Evolutionary conservation across 352 stramenopile genomes (phyloP), one percentile per base, ranked within the genome.

Genomic region (Phytophthora cryptogea): DNA sequence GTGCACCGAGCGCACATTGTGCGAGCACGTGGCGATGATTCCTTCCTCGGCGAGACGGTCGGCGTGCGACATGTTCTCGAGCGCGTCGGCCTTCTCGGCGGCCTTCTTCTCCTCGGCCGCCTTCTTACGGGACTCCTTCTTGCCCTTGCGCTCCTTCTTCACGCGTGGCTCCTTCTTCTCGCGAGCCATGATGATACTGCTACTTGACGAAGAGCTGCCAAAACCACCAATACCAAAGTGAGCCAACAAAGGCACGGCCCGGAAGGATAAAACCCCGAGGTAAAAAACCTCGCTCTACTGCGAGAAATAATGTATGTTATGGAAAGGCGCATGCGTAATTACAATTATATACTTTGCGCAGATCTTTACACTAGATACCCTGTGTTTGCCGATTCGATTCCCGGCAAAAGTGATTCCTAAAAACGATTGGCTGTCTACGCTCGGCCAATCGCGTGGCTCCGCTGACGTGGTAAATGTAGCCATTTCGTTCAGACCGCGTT

Each of bases 1-100:
- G 79, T 98, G 90, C 35, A 97, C 78, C 17, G 72, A 83, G 48
- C 91, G 92, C 65, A 94, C 94, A 43, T 89, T 96, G 63, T 89
- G 78, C 74, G 97, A 96, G 78, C 95, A 99, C n/a, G 94, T 99
- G 23, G 95, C 92, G 70, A 98, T 95, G 78, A 99, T 98, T 48
- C 97, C 86, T 30, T 98, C 83, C 44, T 96, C 80, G 14, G 89
- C 89, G 13, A 99, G 83, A 27, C 92, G 86, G 59, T 98, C 95
- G 17, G 86, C 86, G 26, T 86, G 55, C 46, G 83, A 89, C 80
- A 93, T 90, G 75, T 65, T 76, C 27, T 76, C 71, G 13, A 92
- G 68, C 54, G 84, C 79, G 31, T 79, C 68, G 13, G 78, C 82
- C 57, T 77, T 74, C 28, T 93, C 82, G 20, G 71, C 76, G 35